Percentiles rank a stretch among this genome's conserved stretches.
These are phyloP conservation scores for Diaporthe humulicola DNA, from an alignment of 2,329 filamentous ascomycete genomes.

Conservation along the genomic window DNA sequence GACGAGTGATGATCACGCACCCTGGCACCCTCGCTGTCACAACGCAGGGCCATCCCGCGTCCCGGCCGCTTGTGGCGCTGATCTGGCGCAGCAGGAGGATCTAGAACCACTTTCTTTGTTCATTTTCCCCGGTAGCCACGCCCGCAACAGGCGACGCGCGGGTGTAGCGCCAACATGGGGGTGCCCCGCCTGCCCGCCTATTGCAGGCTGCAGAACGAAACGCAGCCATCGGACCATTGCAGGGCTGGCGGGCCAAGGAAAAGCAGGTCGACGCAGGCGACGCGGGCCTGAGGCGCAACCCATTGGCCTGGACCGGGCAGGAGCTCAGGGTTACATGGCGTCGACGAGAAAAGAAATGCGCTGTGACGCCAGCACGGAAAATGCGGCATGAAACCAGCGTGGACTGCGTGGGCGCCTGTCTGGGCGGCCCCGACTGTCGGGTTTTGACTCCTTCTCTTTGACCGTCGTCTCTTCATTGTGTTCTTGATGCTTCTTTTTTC, in stretches of 20 bases:
- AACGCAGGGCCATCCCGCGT: slow-evolving; percentile 5
- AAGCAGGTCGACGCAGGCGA: slow-evolving; percentile 11
- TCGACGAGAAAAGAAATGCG: background rate
- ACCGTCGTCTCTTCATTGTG: background rate
- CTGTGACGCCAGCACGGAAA: background rate
- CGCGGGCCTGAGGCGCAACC: background rate
- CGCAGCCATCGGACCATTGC: slow-evolving; percentile 17
- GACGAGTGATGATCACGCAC: slow-evolving; percentile 14
- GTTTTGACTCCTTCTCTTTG: background rate
- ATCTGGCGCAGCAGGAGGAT: background rate
- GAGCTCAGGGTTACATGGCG: slow-evolving; percentile 19
- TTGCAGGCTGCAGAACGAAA: background rate
- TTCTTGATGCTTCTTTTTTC: slow-evolving; percentile 17
- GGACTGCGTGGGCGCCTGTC: background rate
- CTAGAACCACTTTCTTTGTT: slow-evolving; percentile 17
- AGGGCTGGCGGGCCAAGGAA: background rate
- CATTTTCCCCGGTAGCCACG: background rate
- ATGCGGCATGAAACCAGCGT: background rate
- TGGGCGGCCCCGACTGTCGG: slow-evolving; percentile 15
- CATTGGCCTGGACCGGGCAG: background rate
- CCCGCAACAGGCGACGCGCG: slow-evolving; percentile 14
- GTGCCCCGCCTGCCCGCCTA: background rate
- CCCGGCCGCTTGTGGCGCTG: background rate
- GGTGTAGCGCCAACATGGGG: background rate
- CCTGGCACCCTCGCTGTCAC: background rate